Evolutionary conservation across 176 grass and related monocot genomes (phyloP), one percentile per base, ranked within the genome.

Genomic region (Phragmites australis): DNA sequence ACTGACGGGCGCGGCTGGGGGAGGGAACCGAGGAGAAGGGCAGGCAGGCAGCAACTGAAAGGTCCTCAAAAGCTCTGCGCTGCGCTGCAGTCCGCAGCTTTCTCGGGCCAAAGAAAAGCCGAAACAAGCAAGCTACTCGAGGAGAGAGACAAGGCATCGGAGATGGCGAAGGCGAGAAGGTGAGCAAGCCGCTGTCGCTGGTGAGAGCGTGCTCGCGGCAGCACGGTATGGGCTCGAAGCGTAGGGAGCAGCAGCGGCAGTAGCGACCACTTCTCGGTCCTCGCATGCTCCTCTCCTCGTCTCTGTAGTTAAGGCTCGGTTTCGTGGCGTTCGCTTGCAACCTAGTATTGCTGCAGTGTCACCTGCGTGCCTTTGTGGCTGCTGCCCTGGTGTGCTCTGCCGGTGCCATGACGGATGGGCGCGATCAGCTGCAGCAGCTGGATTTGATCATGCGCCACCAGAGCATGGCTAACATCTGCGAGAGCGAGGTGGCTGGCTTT

Each of bases 401-500:
- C n/a, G 52, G 37, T 43, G 72, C 9, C 40, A 56, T 17, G 21
- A 78, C 74, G 80, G 86, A 88, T 41, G 83, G 54, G 54, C n/a
- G n/a, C n/a, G n/a, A n/a, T n/a, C n/a, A n/a, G n/a, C n/a, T n/a
- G n/a, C 76, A 65, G 56, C 75, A 65, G 60, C 60, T 84, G 43
- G 81, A 88, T 42, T 75, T 80, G 75, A 51, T 68, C 60, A 52
- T 88, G 76, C 61, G 69, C 19, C 87, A 80, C 68, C 81, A 84
- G 65, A 30, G 68, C 78, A 87, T 76, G 85, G 80, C 18, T 42
- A 52, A 17, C 59, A 34, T n/a, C 87, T 74, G 61, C 69, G 87
- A 88, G 23, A 80, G 81, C 76, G 81, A 88, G 87, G 87, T 88
- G 75, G 15, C 30, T 83, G 54, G 6, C 40, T 34, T 19, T 12